Percentiles rank a stretch among this genome's conserved stretches.
These are phyloP conservation scores for Schwanniomyces polymorphus DNA, from an alignment of 805 yeast genomes.

Conservation along the genomic window DNA sequence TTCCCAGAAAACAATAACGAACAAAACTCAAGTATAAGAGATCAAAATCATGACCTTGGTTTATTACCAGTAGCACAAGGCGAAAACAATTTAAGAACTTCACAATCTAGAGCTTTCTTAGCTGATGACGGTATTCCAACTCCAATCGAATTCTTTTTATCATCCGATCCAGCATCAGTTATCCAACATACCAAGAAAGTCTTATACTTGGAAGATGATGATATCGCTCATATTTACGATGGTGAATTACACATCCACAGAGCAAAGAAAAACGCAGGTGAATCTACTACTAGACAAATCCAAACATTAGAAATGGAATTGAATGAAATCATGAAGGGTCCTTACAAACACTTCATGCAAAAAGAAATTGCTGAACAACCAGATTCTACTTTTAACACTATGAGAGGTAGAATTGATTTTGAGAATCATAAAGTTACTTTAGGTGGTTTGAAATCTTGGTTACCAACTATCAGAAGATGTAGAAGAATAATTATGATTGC, in stretches of 20 bases:
- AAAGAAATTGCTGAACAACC: slow-evolving; percentile 99
- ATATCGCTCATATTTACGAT: slow-evolving; percentile 95
- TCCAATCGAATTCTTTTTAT: slow-evolving; percentile 93
- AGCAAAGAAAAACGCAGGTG: slow-evolving; percentile 77
- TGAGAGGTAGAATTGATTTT: slow-evolving; percentile 98
- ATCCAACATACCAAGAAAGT: slow-evolving; percentile 97
- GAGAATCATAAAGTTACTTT: slow-evolving; percentile 71
- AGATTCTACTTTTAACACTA: slow-evolving; percentile 95
- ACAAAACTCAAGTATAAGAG: slow-evolving; percentile 13
- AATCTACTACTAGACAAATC: slow-evolving; percentile 91
- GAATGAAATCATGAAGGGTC: slow-evolving; percentile 97
- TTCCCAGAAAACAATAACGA: slow-evolving; percentile 66
- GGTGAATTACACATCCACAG: slow-evolving; percentile 99
- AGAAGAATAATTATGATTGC: slow-evolving; percentile 97
- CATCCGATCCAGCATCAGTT: slow-evolving; percentile 97
- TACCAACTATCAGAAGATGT: slow-evolving; percentile 88
- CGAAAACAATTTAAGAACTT: slow-evolving; percentile 68
- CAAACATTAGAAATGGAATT: slow-evolving; percentile 96
- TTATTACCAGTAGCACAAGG: slow-evolving; percentile 54
- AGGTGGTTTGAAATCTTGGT: slow-evolving; percentile 86
- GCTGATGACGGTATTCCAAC: slow-evolving; percentile 90
- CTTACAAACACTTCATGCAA: slow-evolving; percentile 95
- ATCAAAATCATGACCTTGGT: slow-evolving; percentile 24
- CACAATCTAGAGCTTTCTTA: slow-evolving; percentile 95
- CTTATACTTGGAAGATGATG: slow-evolving; percentile 94